A percentile compares a stretch with the other conserved stretches of the same genome.
These are phyloP conservation scores for Xerophyta viscosa DNA, from an alignment of 106 monocot species.

Conservation along the genomic window DNA sequence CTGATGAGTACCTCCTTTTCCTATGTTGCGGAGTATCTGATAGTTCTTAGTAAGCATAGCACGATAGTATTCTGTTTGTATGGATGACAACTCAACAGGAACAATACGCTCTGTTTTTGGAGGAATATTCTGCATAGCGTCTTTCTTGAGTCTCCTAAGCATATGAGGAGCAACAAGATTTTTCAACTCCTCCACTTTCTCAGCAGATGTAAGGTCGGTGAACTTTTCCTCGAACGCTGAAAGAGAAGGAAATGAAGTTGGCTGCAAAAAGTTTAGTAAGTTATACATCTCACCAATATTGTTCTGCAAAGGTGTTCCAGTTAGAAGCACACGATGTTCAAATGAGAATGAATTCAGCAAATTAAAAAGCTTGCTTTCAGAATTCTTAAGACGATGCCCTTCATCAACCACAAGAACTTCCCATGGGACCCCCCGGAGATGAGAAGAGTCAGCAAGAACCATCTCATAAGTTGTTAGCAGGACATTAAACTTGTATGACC, in stretches of 20 bases:
- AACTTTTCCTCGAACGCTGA: constrained; percentile 93
- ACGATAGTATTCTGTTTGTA: constrained; percentile 92
- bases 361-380: constrained; percentile 85
- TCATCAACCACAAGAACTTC: constrained; percentile 94
- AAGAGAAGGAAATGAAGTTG: constrained; percentile 80
- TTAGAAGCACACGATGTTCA: constrained; percentile 83
- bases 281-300: constrained; percentile 98
- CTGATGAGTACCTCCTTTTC: constrained; percentile 83
- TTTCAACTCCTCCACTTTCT: constrained; percentile 93
- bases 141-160: constrained; percentile 90
- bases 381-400: constrained; percentile 90
- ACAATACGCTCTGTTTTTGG: constrained; percentile 92
- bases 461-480: constrained; percentile 90
- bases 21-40: constrained; percentile 79
- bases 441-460: constrained; percentile 76
- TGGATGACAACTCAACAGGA: constrained; percentile 90
- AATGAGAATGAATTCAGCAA: constrained; percentile 86
- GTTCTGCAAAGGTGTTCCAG: constrained; percentile 95
- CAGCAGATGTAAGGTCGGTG: constrained; percentile 80
- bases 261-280: constrained; percentile 88
- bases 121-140: constrained; percentile 97
- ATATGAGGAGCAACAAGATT: constrained; percentile 96
- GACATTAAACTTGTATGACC: constrained; percentile 74
- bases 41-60: constrained; percentile 98
- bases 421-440: constrained; percentile 77